Base-by-base conservation (phyloP, 1,139 yeast species). In the Yamadazyma buinensis region DNA sequence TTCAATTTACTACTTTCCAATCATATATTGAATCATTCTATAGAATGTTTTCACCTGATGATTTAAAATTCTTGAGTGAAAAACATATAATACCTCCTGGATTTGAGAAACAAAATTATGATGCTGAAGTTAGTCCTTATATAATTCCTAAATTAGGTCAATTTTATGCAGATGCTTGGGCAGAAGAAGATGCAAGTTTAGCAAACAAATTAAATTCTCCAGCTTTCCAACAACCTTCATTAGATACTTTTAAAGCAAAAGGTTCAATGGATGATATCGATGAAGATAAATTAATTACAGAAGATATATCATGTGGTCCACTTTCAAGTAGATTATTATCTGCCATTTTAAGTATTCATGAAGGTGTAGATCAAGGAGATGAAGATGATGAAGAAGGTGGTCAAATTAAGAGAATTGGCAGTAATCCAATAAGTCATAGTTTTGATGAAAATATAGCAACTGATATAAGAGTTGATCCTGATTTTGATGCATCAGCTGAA, bases 241-340 rank as follows among this genome's bases (percentile, higher is more conserved):
- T 59, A 24, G 75, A 67, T 30, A 54, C 73, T 2, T 72, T 77
- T 33, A 63, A 71, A 27, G 81, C 95, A 0, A 76, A 71, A 41
- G 92, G 88, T 3, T 64, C 80, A 0, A 66, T 80, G 1, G 79
- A 73, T 17, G 68, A 67, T 15, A 47, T 90, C 26, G 67, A 58
- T 18, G 97, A 87, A 48, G 81, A 75, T 4, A 59, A 64, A 2
- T 58, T 90, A 36, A 94, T 84, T 42, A 69, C 81, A 0, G 94
- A 84, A 41, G 80, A 76, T 15, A 67, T 90, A 1, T 83, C 95
- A 0, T 84, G 95, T 55, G 99, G 99, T 0, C 98, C 99, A 0
- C 67, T 92, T 28, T 84, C 95, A 0, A 80, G 92, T 21, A 73
- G 99, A 40, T 66, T 94, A 32, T 58, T 94, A 34, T 78, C 95